Evolutionary conservation across 1,139 yeast genomes (phyloP).

Genomic region (Lodderomyces orthopsilosis): DNA sequence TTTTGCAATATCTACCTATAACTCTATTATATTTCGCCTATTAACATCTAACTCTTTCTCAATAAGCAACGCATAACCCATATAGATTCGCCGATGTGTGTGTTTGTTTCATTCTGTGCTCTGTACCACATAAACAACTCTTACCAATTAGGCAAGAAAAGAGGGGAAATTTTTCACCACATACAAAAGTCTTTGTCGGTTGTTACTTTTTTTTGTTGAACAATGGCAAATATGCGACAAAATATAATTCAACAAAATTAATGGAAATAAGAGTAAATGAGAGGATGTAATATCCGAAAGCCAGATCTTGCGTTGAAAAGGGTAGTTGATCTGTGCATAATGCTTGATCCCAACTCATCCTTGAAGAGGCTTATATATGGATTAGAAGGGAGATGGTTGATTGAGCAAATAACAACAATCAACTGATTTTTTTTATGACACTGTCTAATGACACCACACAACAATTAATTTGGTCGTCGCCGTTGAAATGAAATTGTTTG

Average conservation of each 20-base stretch:
- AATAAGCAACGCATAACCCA: too few relatives aligned
- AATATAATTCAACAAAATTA: neutral
- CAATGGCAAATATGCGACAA: neutral
- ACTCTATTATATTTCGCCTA: too few relatives aligned
- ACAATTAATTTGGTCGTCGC: neutral
- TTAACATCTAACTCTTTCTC: too few relatives aligned
- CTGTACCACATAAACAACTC: too few relatives aligned
- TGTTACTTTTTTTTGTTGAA: neutral
- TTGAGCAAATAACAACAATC: neutral
- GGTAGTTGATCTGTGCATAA: too few relatives aligned
- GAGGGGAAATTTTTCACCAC: neutral
- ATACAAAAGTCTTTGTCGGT: neutral
- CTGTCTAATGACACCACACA: too few relatives aligned
- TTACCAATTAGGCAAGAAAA: neutral
- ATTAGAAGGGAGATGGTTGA: too few relatives aligned
- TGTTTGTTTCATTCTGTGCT: too few relatives aligned
- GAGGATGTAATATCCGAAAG: neutral
- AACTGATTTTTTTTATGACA: too few relatives aligned
- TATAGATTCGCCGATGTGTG: too few relatives aligned
- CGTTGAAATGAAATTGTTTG: neutral
- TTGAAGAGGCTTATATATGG: neutral
- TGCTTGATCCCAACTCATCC: neutral
- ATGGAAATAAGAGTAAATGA: neutral
- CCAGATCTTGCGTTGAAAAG: too few relatives aligned
- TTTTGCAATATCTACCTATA: too few relatives aligned